Conservation (phyloP, 768 basidiomycete species). For the Termitomyces sp. region DNA sequence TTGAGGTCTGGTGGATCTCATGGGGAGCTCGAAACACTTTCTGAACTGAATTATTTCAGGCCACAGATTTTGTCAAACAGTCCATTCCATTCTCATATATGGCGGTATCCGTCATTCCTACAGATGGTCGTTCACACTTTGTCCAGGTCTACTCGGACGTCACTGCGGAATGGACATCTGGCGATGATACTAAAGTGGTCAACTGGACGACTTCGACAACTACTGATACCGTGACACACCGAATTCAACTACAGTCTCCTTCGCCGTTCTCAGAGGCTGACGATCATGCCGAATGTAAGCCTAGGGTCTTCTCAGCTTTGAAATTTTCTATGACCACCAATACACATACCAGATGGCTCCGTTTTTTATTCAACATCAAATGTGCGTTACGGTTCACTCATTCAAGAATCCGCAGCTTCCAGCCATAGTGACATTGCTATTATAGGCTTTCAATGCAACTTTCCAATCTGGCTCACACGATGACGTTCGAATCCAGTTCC, state of each 20-base stretch:
- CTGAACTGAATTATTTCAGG: conserved; percentile 25
- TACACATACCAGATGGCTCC: conserved; percentile 47
- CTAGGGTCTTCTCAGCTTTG: neutral
- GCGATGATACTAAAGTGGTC: conserved; percentile 15
- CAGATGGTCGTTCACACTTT: conserved; percentile 42
- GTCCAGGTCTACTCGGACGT: conserved; percentile 60
- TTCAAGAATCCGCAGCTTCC: neutral
- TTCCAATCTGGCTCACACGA: conserved; percentile 55
- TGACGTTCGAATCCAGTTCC: conserved; percentile 53
- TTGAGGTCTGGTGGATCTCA: conserved; percentile 41
- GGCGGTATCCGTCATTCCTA: conserved; percentile 43
- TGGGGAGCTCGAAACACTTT: neutral
- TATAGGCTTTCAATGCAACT: conserved; percentile 42
- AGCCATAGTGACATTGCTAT: neutral
- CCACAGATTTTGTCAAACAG: conserved; percentile 57
- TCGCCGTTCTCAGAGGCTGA: conserved; percentile 16
- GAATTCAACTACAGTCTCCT: conserved; percentile 7
- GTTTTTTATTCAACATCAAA: conserved; percentile 55
- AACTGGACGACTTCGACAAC: conserved; percentile 49
- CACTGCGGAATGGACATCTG: conserved; percentile 39
- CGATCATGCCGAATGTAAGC: conserved; percentile 53
- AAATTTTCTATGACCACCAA: conserved; percentile 6
- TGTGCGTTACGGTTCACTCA: conserved; percentile 31
- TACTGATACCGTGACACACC: conserved; percentile 7
- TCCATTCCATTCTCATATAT: conserved; percentile 61